phyloP scores from a whole-genome alignment of 2,329 filamentous ascomycete genomes.

The Trichoderma hamatum region DNA sequence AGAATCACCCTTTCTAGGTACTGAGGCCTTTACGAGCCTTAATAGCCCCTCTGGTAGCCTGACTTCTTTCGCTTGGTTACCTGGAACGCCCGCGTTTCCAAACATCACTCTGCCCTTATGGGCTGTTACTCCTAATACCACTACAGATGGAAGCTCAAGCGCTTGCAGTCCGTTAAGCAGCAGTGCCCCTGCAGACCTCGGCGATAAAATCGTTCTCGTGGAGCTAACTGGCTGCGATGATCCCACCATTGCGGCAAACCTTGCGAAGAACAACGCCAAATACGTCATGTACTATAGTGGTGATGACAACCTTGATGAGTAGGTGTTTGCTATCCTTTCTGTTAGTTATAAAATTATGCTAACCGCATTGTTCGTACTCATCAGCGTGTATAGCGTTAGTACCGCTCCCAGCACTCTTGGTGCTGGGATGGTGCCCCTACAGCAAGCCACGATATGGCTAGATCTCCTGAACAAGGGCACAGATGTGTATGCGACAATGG shows the following conservation, averaged over 20 bases:
- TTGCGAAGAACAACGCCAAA: constrained; percentile 54
- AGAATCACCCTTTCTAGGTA: constrained; percentile 37
- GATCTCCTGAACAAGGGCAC: constrained; percentile 2
- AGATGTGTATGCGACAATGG: constrained; percentile 2
- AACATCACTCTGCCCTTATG: constrained; percentile 48
- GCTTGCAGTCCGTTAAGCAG: constrained; percentile 57
- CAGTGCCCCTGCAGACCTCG: constrained; percentile 57
- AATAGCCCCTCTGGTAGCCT: not conserved
- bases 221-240: constrained; percentile 52
- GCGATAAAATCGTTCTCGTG: constrained; percentile 60
- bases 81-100: not conserved
- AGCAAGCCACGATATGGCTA: constrained; percentile 35
- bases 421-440: constrained; percentile 38
- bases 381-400: constrained; percentile 4
- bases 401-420: constrained; percentile 36
- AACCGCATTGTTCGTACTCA: not conserved
- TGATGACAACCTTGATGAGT: constrained; percentile 37
- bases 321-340: not conserved
- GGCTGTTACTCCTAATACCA: constrained; percentile 53
- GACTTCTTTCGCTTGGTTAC: constrained; percentile 8
- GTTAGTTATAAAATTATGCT: not conserved
- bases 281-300: constrained; percentile 65
- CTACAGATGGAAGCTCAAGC: constrained; percentile 45
- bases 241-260: constrained; percentile 56
- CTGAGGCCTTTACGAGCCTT: constrained; percentile 4